phyloP scores from a whole-genome alignment of 2,329 filamentous ascomycete genomes.

The Neophaeococcomyces mojaviensis region DNA sequence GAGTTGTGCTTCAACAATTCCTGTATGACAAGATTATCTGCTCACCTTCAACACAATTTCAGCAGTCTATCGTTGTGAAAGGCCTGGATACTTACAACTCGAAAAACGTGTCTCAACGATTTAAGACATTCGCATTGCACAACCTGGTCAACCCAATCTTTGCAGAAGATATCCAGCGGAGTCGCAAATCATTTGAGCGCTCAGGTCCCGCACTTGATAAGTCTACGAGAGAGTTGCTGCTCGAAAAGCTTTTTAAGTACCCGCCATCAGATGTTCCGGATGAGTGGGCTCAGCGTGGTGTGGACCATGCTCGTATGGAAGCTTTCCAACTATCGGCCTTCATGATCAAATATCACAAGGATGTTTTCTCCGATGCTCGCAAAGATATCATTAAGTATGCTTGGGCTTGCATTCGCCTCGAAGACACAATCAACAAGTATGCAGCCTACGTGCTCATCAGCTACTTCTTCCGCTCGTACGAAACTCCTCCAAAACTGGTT shows the following conservation, averaged over 20 bases:
- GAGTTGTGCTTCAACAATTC: conserved; percentile 68
- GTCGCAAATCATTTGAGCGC: conserved; percentile 55
- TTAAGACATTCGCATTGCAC: conserved; percentile 86
- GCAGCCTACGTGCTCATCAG: conserved; percentile 94
- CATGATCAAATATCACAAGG: conserved; percentile 89
- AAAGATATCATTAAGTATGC: conserved; percentile 99
- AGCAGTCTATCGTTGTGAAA: conserved; percentile 71
- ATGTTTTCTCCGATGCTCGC: conserved; percentile 77
- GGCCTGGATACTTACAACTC: conserved; percentile 82
- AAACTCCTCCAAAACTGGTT: conserved; percentile 92
- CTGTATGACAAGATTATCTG: conserved; percentile 80
- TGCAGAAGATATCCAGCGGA: conserved; percentile 88
- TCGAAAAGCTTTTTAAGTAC: conserved; percentile 88
- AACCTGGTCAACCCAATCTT: conserved; percentile 93
- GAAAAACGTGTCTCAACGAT: conserved; percentile 72
- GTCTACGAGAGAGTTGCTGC: conserved; percentile 78
- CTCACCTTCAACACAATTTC: conserved; percentile 77
- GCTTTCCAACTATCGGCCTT: conserved; percentile 89
- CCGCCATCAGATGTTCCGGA: conserved; percentile 75
- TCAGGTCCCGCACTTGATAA: conserved; percentile 74
- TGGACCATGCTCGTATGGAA: conserved; percentile 95
- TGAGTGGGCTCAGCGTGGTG: conserved; percentile 73
- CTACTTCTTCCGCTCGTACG: conserved; percentile 95
- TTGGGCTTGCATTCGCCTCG: conserved; percentile 97
- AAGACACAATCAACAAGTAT: conserved; percentile 98